These are phyloP conservation scores for Ochetophila trinervis DNA, from an alignment of 306 rosid genomes.

Conservation along the genomic window DNA sequence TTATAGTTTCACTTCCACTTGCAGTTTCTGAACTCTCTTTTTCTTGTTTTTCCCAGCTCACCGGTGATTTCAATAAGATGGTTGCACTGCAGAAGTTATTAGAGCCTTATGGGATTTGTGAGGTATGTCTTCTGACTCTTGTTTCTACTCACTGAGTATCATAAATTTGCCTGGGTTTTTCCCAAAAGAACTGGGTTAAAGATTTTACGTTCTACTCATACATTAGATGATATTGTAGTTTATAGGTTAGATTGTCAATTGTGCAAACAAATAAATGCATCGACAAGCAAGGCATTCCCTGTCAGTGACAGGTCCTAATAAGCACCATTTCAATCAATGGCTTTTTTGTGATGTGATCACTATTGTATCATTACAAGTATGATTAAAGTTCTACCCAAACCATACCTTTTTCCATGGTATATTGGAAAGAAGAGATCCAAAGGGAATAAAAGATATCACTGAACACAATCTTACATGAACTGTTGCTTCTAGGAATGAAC, in stretches of 20 bases:
- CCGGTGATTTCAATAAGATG: conserved; percentile 60
- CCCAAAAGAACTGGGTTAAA: background rate
- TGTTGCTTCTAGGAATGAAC: too few species aligned
- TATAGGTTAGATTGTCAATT: too few species aligned
- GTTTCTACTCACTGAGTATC: background rate
- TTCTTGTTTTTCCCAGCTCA: conserved; percentile 35
- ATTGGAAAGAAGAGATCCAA: too few species aligned
- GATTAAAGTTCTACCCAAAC: background rate
- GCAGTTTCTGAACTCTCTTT: background rate
- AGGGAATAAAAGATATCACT: too few species aligned
- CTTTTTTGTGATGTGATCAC: background rate
- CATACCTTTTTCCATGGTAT: too few species aligned
- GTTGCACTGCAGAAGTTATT: conserved; percentile 56
- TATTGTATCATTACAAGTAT: background rate
- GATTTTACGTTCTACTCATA: background rate
- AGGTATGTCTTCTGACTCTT: conserved; percentile 37
- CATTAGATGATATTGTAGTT: too few species aligned
- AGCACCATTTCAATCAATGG: background rate
- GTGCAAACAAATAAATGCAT: background rate
- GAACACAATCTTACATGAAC: too few species aligned
- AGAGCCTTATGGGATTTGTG: conserved; percentile 58
- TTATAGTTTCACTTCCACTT: conserved; percentile 1
- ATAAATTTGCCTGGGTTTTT: background rate
- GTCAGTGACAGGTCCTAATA: background rate
- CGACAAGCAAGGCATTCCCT: background rate